These are phyloP conservation scores for Colletotrichum agaves DNA, from an alignment of 2,329 filamentous ascomycete genomes.

Conservation along the genomic window DNA sequence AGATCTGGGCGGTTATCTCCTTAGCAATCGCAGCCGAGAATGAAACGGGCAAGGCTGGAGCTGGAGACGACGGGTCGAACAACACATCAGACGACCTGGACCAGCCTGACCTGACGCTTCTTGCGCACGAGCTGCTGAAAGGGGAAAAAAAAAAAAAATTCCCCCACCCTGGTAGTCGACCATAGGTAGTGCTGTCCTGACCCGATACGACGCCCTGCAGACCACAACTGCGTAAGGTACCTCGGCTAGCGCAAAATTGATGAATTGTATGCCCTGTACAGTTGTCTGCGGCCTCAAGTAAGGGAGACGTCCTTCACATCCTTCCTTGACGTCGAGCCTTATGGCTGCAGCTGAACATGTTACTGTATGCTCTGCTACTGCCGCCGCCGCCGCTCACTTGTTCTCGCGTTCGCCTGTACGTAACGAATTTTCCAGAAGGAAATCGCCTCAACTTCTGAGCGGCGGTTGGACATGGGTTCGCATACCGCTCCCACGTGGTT, in stretches of 20 bases:
- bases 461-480: constrained; percentile 28
- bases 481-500: constrained; percentile 37
- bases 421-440: constrained; percentile 35
- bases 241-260: not conserved
- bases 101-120: constrained; percentile 27
- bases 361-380: not conserved
- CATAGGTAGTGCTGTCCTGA: not conserved
- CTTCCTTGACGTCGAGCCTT: not conserved
- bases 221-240: not conserved
- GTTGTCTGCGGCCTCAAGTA: not conserved
- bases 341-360: not conserved
- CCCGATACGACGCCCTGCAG: constrained; percentile 7
- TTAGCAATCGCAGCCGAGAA: constrained; percentile 14
- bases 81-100: constrained; percentile 30
- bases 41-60: constrained; percentile 37
- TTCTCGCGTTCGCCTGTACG: not conserved
- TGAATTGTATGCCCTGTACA: constrained; percentile 1
- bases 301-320: constrained; percentile 24
- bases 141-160: constrained; percentile 8
- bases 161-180: constrained; percentile 14
- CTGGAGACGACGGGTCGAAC: constrained; percentile 19
- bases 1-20: not conserved
- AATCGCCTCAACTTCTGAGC: constrained; percentile 22
- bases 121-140: constrained; percentile 22
- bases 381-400: not conserved